Conservation (phyloP, 345 rosid genomes). For the Eutrema yunnanense region DNA sequence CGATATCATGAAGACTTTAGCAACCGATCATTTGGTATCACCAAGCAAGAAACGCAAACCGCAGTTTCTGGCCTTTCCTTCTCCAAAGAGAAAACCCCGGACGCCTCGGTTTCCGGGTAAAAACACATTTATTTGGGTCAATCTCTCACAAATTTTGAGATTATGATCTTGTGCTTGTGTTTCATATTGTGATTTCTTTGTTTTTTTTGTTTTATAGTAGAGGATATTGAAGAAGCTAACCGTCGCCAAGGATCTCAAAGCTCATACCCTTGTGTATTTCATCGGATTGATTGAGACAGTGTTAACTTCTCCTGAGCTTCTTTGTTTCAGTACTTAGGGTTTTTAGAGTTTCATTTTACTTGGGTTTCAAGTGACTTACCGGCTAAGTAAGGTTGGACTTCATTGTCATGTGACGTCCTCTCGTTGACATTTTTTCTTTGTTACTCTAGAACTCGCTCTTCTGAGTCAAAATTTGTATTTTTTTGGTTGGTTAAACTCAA, state of each 20-base stretch:
- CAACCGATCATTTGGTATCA: not conserved
- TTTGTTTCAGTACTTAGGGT: not conserved
- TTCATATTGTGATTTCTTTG: not conserved
- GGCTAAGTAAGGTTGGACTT: not conserved
- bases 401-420: not conserved
- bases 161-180: not conserved
- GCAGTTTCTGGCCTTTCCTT: constrained; percentile 8
- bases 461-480: not conserved
- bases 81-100: constrained; percentile 1
- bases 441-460: not conserved
- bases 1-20: not conserved
- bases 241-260: not conserved
- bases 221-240: not conserved
- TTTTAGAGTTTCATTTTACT: not conserved
- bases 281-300: not conserved
- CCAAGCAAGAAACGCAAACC: not conserved
- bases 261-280: not conserved
- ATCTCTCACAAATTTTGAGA: not conserved
- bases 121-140: not conserved
- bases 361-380: constrained; percentile 2
- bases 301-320: not conserved
- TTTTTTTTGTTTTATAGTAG: not conserved
- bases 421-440: not conserved
- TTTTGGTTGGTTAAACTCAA: not conserved
- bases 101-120: not conserved